Evolutionary conservation across 768 basidiomycete genomes (phyloP).

Genomic region (Tremella fuciformis): DNA sequence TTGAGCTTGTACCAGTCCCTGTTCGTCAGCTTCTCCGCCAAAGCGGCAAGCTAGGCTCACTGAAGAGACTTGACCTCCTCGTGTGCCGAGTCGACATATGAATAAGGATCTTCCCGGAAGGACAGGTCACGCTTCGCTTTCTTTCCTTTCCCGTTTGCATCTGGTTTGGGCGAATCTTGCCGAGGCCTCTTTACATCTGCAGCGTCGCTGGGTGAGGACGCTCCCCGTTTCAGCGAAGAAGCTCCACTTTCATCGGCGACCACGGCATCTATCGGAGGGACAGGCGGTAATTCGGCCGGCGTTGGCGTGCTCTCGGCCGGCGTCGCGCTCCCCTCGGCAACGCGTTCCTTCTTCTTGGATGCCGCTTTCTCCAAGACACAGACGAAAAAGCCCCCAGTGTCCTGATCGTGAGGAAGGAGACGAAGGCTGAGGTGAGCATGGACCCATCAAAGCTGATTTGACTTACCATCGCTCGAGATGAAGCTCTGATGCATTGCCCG

Average conservation of each 20-base stretch:
- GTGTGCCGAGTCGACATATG: slow-evolving; percentile 69
- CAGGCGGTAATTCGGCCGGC: not conserved
- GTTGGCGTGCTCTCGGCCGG: slow-evolving; percentile 4
- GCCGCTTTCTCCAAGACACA: slow-evolving; percentile 64
- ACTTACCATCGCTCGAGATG: slow-evolving; percentile 71
- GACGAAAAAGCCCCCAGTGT: slow-evolving; percentile 97
- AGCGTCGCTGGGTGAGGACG: slow-evolving; percentile 12
- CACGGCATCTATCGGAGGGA: slow-evolving; percentile 10
- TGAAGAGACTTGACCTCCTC: slow-evolving; percentile 68
- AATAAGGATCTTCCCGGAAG: slow-evolving; percentile 90
- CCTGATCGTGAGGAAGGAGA: slow-evolving; percentile 90
- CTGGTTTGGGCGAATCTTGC: not conserved
- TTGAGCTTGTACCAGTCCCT: slow-evolving; percentile 72
- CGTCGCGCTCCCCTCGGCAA: not conserved
- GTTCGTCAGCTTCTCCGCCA: slow-evolving; percentile 11
- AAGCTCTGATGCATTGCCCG: slow-evolving; percentile 61
- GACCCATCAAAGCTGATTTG: not conserved
- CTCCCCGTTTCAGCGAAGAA: slow-evolving; percentile 47
- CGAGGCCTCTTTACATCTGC: slow-evolving; percentile 1
- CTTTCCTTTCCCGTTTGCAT: slow-evolving; percentile 23
- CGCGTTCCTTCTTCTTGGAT: not conserved
- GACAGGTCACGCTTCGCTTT: slow-evolving; percentile 49
- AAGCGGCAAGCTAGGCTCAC: slow-evolving; percentile 56
- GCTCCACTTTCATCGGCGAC: slow-evolving; percentile 52
- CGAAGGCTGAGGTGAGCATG: slow-evolving; percentile 62